A percentile compares a stretch with the other conserved stretches of the same genome.
These are phyloP conservation scores for Cadophora luteo-olivacea DNA, from an alignment of 2,329 filamentous ascomycete species.

Conservation along the genomic window DNA sequence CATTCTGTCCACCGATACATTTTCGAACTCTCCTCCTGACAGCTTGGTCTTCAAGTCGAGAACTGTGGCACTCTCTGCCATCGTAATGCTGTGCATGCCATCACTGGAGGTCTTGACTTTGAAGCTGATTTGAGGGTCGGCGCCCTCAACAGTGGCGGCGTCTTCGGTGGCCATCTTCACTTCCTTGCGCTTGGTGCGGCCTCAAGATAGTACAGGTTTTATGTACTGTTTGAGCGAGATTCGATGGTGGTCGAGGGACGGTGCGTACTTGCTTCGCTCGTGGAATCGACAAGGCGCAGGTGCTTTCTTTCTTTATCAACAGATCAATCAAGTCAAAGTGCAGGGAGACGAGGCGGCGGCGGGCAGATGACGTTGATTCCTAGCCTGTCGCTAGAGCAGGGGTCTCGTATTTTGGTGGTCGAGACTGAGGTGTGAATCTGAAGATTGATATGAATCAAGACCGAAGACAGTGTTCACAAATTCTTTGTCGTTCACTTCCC, in stretches of 20 bases:
- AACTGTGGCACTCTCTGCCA: constrained; percentile 77
- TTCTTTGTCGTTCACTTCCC: too few relatives aligned
- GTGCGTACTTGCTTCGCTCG: neutral
- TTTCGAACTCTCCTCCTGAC: constrained; percentile 79
- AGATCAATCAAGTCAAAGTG: neutral
- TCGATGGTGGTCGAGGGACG: neutral
- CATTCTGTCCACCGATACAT: constrained; percentile 86
- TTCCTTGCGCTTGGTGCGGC: neutral
- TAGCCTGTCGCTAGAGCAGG: constrained; percentile 12
- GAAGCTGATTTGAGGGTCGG: constrained; percentile 85
- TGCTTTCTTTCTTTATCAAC: constrained; percentile 9
- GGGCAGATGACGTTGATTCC: constrained; percentile 9
- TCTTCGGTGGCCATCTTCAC: constrained; percentile 59
- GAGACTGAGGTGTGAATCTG: too few relatives aligned
- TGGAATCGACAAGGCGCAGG: neutral
- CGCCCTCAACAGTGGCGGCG: constrained; percentile 44
- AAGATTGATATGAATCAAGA: too few relatives aligned
- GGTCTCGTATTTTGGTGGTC: neutral
- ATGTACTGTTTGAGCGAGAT: neutral
- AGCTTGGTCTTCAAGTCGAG: constrained; percentile 91
- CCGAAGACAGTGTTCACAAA: too few relatives aligned
- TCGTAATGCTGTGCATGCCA: constrained; percentile 81
- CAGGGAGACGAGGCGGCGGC: constrained; percentile 8
- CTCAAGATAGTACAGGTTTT: neutral
- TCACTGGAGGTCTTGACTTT: constrained; percentile 98